Evolutionary conservation across 176 grass and related monocot genomes (phyloP).

Genomic region (Ananas comosus): DNA sequence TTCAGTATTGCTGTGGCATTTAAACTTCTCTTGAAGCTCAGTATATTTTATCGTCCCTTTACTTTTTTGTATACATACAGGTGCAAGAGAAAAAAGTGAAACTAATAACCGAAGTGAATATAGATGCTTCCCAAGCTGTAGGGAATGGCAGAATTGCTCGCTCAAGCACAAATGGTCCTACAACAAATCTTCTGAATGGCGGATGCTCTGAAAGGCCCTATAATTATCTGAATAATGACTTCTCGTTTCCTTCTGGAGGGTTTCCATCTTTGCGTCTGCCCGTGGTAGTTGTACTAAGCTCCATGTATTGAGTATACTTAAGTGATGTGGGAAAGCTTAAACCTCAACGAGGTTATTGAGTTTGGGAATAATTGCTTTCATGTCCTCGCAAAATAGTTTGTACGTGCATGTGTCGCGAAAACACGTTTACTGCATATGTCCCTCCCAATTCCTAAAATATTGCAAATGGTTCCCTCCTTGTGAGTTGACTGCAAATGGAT

Average conservation of each 20-base stretch:
- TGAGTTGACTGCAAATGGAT: no score
- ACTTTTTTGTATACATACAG: constrained; percentile 16
- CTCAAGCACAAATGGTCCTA: constrained; percentile 36
- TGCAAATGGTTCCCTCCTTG: no score
- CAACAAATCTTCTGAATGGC: constrained; percentile 52
- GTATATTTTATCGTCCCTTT: not conserved
- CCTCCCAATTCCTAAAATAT: no score
- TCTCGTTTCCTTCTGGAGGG: constrained; percentile 59
- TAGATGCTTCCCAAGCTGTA: constrained; percentile 46
- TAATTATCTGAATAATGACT: not conserved
- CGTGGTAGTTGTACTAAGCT: constrained; percentile 62
- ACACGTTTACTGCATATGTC: not conserved
- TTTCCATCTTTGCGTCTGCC: constrained; percentile 64
- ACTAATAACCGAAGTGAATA: constrained; percentile 61
- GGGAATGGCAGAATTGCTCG: constrained; percentile 34
- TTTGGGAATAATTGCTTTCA: constrained; percentile 17
- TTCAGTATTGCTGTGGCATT: not conserved
- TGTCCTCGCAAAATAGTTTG: not conserved
- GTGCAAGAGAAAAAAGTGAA: constrained; percentile 94
- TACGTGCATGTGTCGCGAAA: not conserved
- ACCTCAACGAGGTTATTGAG: not conserved
- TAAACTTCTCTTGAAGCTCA: not conserved
- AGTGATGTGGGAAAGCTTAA: not conserved
- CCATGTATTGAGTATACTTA: constrained; percentile 4
- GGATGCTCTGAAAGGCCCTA: constrained; percentile 15